phyloP scores from a whole-genome alignment of 345 rosid genomes.

The Sapria himalayana region DNA sequence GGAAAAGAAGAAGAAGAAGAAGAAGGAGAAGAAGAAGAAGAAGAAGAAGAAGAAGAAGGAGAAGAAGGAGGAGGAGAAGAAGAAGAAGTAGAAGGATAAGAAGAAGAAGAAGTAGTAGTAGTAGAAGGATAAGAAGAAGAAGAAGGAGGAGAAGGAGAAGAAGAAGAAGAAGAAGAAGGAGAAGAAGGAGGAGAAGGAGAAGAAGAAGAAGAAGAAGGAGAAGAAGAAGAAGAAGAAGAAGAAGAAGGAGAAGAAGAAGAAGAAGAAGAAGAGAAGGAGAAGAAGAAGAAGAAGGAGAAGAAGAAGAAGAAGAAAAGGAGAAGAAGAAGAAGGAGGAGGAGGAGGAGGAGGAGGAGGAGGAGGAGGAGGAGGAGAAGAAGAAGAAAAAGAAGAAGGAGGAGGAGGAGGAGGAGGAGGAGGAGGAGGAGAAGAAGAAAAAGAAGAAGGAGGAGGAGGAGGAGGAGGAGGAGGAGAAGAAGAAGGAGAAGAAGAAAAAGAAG shows the following conservation, averaged over 20 bases:
- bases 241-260: not conserved
- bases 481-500: too few species aligned
- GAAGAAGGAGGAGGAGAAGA: too few species aligned
- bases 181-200: not conserved
- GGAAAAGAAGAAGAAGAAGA: too few species aligned
- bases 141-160: too few species aligned
- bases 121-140: too few species aligned
- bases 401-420: not conserved
- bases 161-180: too few species aligned
- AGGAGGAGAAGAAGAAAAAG: not conserved
- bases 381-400: not conserved
- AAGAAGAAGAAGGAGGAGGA: not conserved
- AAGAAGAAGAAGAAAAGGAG: not conserved
- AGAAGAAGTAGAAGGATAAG: too few species aligned
- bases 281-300: not conserved
- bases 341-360: not conserved
- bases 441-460: too few species aligned
- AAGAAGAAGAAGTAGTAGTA: too few species aligned
- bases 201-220: not conserved
- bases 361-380: not conserved
- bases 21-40: too few species aligned
- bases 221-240: not conserved
- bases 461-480: too few species aligned
- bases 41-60: too few species aligned
- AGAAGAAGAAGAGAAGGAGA: not conserved